Evolutionary conservation across 345 rosid species (phyloP).

Genomic region (Eucalyptus decipiens): DNA sequence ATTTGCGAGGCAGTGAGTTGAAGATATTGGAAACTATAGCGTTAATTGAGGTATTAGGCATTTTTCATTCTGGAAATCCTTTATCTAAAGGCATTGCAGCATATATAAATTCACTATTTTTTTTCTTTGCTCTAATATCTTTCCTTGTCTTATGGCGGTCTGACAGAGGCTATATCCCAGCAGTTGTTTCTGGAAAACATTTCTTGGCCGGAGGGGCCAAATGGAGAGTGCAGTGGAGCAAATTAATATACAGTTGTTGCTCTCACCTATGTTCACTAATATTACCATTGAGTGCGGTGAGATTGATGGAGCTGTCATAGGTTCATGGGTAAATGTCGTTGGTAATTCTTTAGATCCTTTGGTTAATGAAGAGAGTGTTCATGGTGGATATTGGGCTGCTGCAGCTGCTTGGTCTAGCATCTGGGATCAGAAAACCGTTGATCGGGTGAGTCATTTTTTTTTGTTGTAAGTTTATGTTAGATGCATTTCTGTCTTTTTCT

Average conservation of each 20-base stretch:
- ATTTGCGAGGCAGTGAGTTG: conserved; percentile 65
- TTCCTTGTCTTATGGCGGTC: neutral
- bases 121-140: neutral
- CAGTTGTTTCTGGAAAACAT: conserved; percentile 83
- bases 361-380: conserved; percentile 43
- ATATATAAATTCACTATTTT: neutral
- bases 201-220: conserved; percentile 42
- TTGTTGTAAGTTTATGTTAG: neutral
- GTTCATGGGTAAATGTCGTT: conserved; percentile 64
- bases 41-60: conserved; percentile 69
- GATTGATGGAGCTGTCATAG: conserved; percentile 90
- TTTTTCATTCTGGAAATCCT: neutral
- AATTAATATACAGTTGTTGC: conserved; percentile 34
- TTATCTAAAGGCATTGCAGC: neutral
- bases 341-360: conserved; percentile 35
- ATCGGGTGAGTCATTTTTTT: conserved; percentile 53
- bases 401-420: conserved; percentile 87
- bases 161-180: conserved; percentile 95
- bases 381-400: conserved; percentile 90
- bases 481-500: neutral
- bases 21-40: conserved; percentile 66
- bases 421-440: conserved; percentile 92
- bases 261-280: conserved; percentile 24
- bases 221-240: conserved; percentile 18
- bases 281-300: conserved; percentile 76